phyloP scores from a whole-genome alignment of 805 yeast genomes.

The Osmozyma mogii region DNA sequence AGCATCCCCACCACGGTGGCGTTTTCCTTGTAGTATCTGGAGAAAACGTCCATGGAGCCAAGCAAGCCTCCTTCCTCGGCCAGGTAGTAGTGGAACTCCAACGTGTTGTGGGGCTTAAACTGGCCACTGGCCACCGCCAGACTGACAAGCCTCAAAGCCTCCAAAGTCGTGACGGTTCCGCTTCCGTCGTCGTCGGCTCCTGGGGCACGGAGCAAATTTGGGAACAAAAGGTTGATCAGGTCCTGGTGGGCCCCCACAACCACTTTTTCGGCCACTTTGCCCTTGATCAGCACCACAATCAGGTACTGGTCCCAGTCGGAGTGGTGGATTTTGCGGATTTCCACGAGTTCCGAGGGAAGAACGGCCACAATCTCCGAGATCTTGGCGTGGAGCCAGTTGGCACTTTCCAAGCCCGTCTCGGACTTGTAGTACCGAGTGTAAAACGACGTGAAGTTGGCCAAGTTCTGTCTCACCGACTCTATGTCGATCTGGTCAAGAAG shows the following conservation, averaged over 20 bases:
- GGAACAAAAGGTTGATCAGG: constrained; percentile 67
- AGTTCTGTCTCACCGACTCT: constrained; percentile 40
- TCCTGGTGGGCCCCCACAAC: constrained; percentile 90
- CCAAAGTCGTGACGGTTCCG: constrained; percentile 74
- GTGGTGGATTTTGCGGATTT: constrained; percentile 50
- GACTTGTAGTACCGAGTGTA: constrained; percentile 72
- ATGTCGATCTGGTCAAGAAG: constrained; percentile 39
- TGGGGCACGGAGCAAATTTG: constrained; percentile 64
- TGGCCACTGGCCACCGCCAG: constrained; percentile 24
- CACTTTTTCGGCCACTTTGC: constrained; percentile 42
- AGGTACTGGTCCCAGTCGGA: constrained; percentile 72
- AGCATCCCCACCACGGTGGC: constrained; percentile 69
- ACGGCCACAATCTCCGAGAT: constrained; percentile 32
- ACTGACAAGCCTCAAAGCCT: constrained; percentile 59
- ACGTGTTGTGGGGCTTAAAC: constrained; percentile 55
- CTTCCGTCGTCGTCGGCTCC: constrained; percentile 96
- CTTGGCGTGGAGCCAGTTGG: constrained; percentile 57
- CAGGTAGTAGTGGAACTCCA: constrained; percentile 91
- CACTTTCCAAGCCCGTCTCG: constrained; percentile 59
- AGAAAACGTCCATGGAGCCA: constrained; percentile 77
- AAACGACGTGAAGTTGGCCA: constrained; percentile 61
- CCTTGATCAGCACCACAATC: constrained; percentile 57
- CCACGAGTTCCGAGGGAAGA: constrained; percentile 15
- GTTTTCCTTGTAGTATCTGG: constrained; percentile 37
- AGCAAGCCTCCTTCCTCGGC: constrained; percentile 92